A percentile compares a stretch with the other conserved stretches of the same genome.
These are phyloP conservation scores for Crithidia thermophila DNA, from an alignment of 208 protist genomes.

Conservation along the genomic window DNA sequence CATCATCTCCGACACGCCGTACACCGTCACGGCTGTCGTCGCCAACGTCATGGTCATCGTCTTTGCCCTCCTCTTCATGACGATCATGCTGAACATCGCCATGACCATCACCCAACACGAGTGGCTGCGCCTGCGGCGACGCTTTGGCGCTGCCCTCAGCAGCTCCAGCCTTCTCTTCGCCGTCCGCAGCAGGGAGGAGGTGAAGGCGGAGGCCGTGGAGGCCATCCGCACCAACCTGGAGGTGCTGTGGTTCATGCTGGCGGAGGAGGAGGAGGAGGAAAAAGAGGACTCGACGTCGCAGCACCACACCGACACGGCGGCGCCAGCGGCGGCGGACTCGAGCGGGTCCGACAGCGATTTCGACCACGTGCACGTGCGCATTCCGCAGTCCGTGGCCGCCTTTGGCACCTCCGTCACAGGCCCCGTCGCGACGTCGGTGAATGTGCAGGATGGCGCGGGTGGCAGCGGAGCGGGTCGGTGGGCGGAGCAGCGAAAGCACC, in stretches of 20 bases:
- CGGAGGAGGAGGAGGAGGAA: slow-evolving; percentile 31
- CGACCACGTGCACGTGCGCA: too few relatives aligned
- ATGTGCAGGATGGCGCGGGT: too few relatives aligned
- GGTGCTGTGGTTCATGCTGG: slow-evolving; percentile 40
- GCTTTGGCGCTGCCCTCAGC: slow-evolving; percentile 48
- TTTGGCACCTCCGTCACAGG: too few relatives aligned
- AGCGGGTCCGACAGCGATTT: background rate
- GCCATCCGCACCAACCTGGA: slow-evolving; percentile 46
- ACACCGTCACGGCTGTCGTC: slow-evolving; percentile 29
- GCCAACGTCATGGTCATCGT: slow-evolving; percentile 45
- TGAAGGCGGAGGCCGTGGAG: slow-evolving; percentile 49
- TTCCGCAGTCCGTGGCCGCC: too few relatives aligned
- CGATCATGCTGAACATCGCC: slow-evolving; percentile 65
- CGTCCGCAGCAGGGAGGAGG: slow-evolving; percentile 48
- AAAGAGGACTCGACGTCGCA: background rate
- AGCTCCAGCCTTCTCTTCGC: slow-evolving; percentile 44
- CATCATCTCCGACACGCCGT: slow-evolving; percentile 29
- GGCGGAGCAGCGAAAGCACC: too few relatives aligned
- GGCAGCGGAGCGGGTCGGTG: background rate
- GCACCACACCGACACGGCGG: background rate
- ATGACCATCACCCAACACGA: slow-evolving; percentile 64
- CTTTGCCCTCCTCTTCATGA: slow-evolving; percentile 56
- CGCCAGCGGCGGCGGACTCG: background rate
- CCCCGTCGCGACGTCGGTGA: too few relatives aligned
- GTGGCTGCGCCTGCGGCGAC: slow-evolving; percentile 48